Conservation (phyloP, 352 stramenopile genomes). For the Aphanomyces euteiches region DNA sequence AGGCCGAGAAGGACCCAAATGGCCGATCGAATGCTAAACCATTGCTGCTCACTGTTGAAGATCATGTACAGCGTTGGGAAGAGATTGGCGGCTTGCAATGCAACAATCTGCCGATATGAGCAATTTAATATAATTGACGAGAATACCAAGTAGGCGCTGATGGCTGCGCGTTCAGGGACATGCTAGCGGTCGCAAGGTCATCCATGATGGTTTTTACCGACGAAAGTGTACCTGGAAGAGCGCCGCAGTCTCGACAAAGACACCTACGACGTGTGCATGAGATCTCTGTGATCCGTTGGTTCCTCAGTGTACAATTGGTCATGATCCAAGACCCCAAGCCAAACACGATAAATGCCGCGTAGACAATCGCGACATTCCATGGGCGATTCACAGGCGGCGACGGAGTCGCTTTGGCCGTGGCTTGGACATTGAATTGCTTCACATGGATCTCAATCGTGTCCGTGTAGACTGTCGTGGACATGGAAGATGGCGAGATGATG, state of each 20-base stretch:
- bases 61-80: conserved; percentile 70
- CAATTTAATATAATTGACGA: too few species aligned
- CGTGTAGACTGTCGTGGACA: background rate
- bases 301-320: conserved; percentile 44
- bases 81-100: conserved; percentile 62
- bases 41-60: conserved; percentile 46
- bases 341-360: conserved; percentile 51
- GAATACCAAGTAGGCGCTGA: conserved; percentile 62
- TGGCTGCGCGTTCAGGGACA: conserved; percentile 59
- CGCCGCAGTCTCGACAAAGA: conserved; percentile 27
- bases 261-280: conserved; percentile 18
- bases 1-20: conserved; percentile 59
- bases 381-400: background rate
- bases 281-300: background rate
- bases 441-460: background rate
- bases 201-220: background rate
- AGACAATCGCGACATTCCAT: conserved; percentile 24
- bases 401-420: background rate
- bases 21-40: conserved; percentile 40
- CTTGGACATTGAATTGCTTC: background rate
- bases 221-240: conserved; percentile 6
- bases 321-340: conserved; percentile 62
- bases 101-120: conserved; percentile 44
- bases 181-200: conserved; percentile 15
- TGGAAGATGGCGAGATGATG: background rate